Percentiles rank a stretch among this genome's conserved stretches.
phyloP scores from a whole-genome alignment of 2,329 filamentous ascomycete species.

The Aspergillus vadensis region DNA sequence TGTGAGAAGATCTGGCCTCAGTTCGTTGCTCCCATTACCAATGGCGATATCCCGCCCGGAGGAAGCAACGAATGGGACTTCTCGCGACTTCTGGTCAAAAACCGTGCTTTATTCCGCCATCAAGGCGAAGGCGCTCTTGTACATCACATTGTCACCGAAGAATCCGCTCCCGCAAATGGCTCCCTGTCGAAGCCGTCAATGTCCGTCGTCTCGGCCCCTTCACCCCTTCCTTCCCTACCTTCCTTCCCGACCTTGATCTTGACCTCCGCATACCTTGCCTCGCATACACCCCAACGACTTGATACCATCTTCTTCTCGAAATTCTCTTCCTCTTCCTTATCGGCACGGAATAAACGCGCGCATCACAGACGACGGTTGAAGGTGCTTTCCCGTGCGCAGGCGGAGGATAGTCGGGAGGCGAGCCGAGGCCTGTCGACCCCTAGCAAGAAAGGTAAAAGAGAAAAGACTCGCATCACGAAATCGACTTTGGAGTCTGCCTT shows the following conservation, averaged over 20 bases:
- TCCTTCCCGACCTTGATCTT: conserved; percentile 52
- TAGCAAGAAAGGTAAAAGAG: conserved; percentile 38
- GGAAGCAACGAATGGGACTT: conserved; percentile 70
- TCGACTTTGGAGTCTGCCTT: conserved; percentile 44
- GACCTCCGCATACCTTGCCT: conserved; percentile 51
- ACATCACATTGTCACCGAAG: conserved; percentile 42
- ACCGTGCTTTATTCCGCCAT: conserved; percentile 48
- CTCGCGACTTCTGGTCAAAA: conserved; percentile 70
- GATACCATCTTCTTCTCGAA: conserved; percentile 55
- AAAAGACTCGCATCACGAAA: conserved; percentile 45
- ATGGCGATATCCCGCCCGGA: conserved; percentile 58
- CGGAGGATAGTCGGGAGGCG: conserved; percentile 36
- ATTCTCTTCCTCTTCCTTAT: conserved; percentile 47
- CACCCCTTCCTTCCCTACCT: conserved; percentile 42
- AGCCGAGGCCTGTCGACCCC: conserved; percentile 33
- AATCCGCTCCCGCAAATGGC: conserved; percentile 20
- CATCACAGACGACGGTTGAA: conserved; percentile 47
- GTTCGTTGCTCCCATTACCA: conserved; percentile 76
- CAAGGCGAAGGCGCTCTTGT: conserved; percentile 49
- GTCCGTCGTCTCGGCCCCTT: conserved; percentile 29
- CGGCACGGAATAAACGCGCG: conserved; percentile 47
- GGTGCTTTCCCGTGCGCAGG: conserved; percentile 42
- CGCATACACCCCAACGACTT: conserved; percentile 49
- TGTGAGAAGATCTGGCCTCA: conserved; percentile 79
- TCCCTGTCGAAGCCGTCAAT: conserved; percentile 22